A percentile compares a stretch with the other conserved stretches of the same genome.
phyloP scores from a whole-genome alignment of 106 monocot species.

The Dioscorea zingiberensis region DNA sequence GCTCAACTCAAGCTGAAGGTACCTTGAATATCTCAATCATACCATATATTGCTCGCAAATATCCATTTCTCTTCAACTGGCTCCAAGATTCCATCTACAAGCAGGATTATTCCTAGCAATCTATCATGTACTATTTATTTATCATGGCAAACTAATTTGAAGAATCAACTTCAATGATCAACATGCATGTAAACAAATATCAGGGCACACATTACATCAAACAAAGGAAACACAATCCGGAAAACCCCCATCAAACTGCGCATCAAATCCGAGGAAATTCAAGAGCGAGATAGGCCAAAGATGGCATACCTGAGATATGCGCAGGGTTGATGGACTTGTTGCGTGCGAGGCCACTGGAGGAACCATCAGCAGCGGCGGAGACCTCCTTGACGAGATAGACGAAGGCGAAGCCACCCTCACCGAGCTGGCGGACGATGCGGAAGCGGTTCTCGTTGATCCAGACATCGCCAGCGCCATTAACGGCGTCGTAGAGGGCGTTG shows the following conservation, averaged over 20 bases:
- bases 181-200: neutral
- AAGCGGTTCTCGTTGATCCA: slow-evolving; percentile 99
- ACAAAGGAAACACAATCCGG: neutral
- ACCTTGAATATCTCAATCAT: too few relatives aligned
- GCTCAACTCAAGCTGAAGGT: too few relatives aligned
- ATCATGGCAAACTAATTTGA: too few relatives aligned
- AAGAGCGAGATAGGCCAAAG: neutral
- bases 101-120: too few relatives aligned
- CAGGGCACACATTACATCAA: neutral
- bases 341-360: slow-evolving; percentile 26
- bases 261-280: neutral
- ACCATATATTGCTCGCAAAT: too few relatives aligned
- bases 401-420: slow-evolving; percentile 86
- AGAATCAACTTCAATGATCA: neutral
- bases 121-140: too few relatives aligned
- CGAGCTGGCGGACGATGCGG: slow-evolving; percentile 79
- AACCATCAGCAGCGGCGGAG: slow-evolving; percentile 27
- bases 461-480: slow-evolving; percentile 74
- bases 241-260: neutral
- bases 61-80: too few relatives aligned
- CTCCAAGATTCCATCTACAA: too few relatives aligned
- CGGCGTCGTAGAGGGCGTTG: slow-evolving; percentile 86
- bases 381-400: slow-evolving; percentile 92
- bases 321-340: slow-evolving; percentile 47
- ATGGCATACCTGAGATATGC: slow-evolving; percentile 58